phyloP scores from a whole-genome alignment of 1,139 yeast genomes.

The Pichia sorboxylosa region DNA sequence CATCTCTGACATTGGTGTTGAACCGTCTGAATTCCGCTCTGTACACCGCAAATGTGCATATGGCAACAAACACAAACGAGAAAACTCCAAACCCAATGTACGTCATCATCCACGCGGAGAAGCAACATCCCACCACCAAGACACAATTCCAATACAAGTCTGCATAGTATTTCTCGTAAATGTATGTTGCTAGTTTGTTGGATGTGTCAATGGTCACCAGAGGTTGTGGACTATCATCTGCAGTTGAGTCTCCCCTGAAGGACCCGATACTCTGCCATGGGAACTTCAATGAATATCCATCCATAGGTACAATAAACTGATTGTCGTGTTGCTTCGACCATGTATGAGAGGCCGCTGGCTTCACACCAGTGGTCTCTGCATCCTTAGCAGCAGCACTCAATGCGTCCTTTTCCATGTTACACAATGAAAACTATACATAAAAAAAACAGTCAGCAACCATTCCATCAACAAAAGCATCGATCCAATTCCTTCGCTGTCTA shows the following conservation, averaged over 20 bases:
- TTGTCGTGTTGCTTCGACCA: too few species aligned
- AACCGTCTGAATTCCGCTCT: constrained; percentile 63
- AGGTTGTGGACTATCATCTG: constrained; percentile 11
- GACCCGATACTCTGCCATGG: constrained; percentile 35
- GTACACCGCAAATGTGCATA: constrained; percentile 55
- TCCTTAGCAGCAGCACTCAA: too few species aligned
- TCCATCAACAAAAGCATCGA: too few species aligned
- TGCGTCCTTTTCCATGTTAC: too few species aligned
- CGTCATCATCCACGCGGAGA: constrained; percentile 56
- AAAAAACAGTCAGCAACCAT: too few species aligned
- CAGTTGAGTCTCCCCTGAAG: constrained; percentile 22
- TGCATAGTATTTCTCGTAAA: constrained; percentile 54
- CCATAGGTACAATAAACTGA: constrained; percentile 8
- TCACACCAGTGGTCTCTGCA: too few species aligned
- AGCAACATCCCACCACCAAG: constrained; percentile 56
- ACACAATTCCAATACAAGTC: constrained; percentile 66
- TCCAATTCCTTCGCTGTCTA: too few species aligned
- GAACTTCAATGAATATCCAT: constrained; percentile 13
- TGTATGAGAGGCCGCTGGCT: too few species aligned
- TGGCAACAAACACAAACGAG: constrained; percentile 43
- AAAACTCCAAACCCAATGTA: constrained; percentile 45
- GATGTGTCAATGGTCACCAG: constrained; percentile 9
- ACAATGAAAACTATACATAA: too few species aligned
- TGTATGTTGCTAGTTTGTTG: constrained; percentile 38
- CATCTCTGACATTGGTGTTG: constrained; percentile 62